These are phyloP conservation scores for Tuber magnatum DNA, from an alignment of 495 filamentous ascomycete species.

Conservation along the genomic window DNA sequence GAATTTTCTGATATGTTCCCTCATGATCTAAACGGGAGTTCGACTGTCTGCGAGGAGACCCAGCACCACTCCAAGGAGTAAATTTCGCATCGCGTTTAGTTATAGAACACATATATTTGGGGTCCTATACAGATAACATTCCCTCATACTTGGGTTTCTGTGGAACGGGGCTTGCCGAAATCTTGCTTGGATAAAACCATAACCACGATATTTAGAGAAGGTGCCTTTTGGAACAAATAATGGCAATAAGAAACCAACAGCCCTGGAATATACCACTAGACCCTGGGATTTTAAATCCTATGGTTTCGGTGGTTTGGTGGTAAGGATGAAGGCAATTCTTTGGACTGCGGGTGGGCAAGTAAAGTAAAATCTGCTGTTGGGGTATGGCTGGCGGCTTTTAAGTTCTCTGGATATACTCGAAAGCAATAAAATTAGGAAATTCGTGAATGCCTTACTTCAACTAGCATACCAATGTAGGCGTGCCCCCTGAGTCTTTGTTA, in stretches of 20 bases:
- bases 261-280: not conserved
- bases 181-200: not conserved
- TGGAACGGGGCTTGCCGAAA: not conserved
- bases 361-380: not conserved
- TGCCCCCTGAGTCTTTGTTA: not conserved
- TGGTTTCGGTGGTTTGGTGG: not conserved
- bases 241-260: not conserved
- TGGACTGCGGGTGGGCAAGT: not conserved
- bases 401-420: not conserved
- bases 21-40: not conserved
- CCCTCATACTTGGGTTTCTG: not conserved
- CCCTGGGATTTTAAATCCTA: not conserved
- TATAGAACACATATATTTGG: not conserved
- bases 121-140: not conserved
- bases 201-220: not conserved
- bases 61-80: not conserved
- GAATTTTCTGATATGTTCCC: not conserved
- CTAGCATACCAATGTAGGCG: not conserved
- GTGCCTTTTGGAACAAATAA: not conserved
- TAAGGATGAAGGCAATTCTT: not conserved
- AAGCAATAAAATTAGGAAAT: not conserved
- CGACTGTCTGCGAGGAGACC: not conserved
- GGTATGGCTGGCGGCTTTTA: not conserved
- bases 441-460: not conserved
- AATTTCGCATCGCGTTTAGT: not conserved